Evolutionary conservation across 805 yeast species (phyloP), one percentile per base, ranked within the genome.

Genomic region (Wickerhamomyces xylosicus): DNA sequence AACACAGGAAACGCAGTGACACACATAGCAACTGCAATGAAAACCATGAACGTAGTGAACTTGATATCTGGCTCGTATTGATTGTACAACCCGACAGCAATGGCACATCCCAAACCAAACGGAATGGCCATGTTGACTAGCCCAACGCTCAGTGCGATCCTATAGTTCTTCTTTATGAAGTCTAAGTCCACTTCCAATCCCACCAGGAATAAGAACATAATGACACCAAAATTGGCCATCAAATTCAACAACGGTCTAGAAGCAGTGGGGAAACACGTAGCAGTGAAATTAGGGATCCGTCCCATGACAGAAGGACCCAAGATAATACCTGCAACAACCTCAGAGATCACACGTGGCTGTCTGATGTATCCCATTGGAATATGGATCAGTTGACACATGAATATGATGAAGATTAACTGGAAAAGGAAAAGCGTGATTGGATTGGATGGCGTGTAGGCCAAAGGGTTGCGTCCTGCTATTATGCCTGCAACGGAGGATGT

Each of bases 1-100:
- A 84, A 60, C 2, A 84, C 95, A 0, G 95, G 95, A 57, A 84
- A 79, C 1, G 95, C 95, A 3, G 95, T 84, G 47, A 84, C 81
- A 45, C 90, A 76, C 67, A 83, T 69, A 2, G 95, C 90, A 11
- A 81, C 86, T 3, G 90, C 89, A 37, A 84, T 77, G 49, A 84
- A 84, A 10, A 83, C 83, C 80, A 79, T 76, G 49, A 69, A 84
- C 0, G 86, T 80, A 13, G 89, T 77, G 53, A 82, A 83, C 39
- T 75, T 64, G 28, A 77, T 64, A 5, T 60, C 57, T 27, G 49
- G 57, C 4, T 53, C 61, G 53, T 79, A 79, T 29, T 71, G 66
- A 21, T 79, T 62, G 59, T 76, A 83, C 22, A 84, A 55, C 0
- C 92, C 92, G 19, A 69, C 66, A 1, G 92, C 69, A 19, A 83